Conservation (phyloP, 2,329 filamentous ascomycete species). For the Trichoderma arundinaceum region DNA sequence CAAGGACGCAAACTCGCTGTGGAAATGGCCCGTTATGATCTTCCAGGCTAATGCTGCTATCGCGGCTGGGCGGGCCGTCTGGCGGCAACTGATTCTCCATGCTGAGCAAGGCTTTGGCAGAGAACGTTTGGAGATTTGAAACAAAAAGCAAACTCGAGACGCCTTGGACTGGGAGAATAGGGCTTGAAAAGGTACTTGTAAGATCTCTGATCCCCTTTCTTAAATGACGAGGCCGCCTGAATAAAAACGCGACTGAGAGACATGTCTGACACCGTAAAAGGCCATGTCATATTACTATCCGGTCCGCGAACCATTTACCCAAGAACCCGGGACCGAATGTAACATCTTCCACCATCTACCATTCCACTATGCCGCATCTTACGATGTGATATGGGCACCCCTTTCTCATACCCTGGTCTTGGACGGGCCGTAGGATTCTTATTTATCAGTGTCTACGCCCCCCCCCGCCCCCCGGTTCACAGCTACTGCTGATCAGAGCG, state of each 20-base stretch:
- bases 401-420: background rate
- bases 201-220: background rate
- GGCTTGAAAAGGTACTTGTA: background rate
- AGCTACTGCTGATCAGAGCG: background rate
- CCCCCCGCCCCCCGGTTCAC: background rate
- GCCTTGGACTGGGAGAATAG: no score
- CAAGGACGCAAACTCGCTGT: background rate
- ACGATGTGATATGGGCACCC: background rate
- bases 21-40: background rate
- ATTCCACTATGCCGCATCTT: no score
- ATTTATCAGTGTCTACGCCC: background rate
- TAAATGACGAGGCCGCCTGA: background rate
- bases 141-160: background rate
- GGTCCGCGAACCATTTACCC: slow-evolving; percentile 12
- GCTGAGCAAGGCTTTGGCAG: background rate
- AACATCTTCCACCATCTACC: background rate
- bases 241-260: background rate
- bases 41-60: slow-evolving; percentile 25
- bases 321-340: slow-evolving; percentile 14
- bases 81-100: slow-evolving; percentile 9
- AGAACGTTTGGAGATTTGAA: background rate
- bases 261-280: background rate
- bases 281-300: background rate
- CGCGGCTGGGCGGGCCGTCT: background rate
- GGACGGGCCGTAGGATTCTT: background rate